phyloP scores from a whole-genome alignment of 208 protist species.

The Leishmania martiniquensis region DNA sequence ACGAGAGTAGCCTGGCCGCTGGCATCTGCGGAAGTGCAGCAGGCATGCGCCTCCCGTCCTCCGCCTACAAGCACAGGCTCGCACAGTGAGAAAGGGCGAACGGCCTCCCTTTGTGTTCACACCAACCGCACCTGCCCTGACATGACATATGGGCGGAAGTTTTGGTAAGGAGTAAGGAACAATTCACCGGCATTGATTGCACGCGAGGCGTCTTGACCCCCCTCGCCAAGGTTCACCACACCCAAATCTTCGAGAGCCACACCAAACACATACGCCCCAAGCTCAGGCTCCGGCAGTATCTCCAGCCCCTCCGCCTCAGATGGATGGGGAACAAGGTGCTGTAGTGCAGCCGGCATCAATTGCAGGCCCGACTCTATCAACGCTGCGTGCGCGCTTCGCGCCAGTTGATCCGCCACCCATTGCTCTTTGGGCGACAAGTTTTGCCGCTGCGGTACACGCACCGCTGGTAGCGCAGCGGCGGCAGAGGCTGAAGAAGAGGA shows the following conservation, averaged over 20 bases:
- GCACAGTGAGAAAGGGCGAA: neutral
- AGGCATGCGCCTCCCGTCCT: neutral
- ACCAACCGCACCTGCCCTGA: slow-evolving; percentile 73
- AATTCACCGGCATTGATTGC: slow-evolving; percentile 75
- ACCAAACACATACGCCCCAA: slow-evolving; percentile 82
- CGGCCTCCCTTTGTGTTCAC: slow-evolving; percentile 6
- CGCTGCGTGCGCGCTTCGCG: slow-evolving; percentile 36
- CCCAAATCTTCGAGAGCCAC: slow-evolving; percentile 80
- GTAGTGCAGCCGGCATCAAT: slow-evolving; percentile 52
- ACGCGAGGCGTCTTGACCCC: slow-evolving; percentile 68
- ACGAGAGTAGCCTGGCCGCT: neutral
- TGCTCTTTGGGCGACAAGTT: slow-evolving; percentile 68
- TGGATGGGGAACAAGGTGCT: slow-evolving; percentile 64
- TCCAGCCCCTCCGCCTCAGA: slow-evolving; percentile 77
- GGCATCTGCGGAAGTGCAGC: neutral
- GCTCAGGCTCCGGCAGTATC: slow-evolving; percentile 73
- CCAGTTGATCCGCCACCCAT: slow-evolving; percentile 78
- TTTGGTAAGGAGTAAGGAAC: slow-evolving; percentile 81
- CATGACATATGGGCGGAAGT: slow-evolving; percentile 74
- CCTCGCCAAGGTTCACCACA: slow-evolving; percentile 73
- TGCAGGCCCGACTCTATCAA: slow-evolving; percentile 66
- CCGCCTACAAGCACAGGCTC: neutral
- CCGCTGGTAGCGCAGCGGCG: slow-evolving; percentile 25
- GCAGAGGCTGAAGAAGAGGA: neutral
- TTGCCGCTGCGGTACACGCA: slow-evolving; percentile 50